A percentile compares a stretch with the other conserved stretches of the same genome.
phyloP scores from a whole-genome alignment of 179 eudicot species.

The Patellifolia procumbens region DNA sequence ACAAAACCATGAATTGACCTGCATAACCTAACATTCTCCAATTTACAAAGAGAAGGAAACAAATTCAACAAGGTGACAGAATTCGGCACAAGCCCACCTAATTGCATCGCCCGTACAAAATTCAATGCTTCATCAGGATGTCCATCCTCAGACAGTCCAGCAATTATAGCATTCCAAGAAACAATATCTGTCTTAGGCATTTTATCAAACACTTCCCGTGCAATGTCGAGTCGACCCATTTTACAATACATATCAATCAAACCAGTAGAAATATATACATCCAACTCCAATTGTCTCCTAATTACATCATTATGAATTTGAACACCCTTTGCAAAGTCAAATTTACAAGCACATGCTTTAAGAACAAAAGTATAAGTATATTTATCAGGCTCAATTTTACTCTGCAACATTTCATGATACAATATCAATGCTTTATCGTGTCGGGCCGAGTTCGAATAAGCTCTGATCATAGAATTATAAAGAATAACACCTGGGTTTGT shows the following conservation, averaged over 20 bases:
- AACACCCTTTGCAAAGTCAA: constrained; percentile 49
- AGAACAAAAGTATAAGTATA: constrained; percentile 65
- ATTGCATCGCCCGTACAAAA: constrained; percentile 48
- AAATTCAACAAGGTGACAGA: constrained; percentile 68
- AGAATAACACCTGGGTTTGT: constrained; percentile 50
- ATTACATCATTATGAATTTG: constrained; percentile 46
- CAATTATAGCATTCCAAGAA: constrained; percentile 69
- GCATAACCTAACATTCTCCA: constrained; percentile 43
- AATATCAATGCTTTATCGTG: constrained; percentile 40
- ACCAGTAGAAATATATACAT: constrained; percentile 60
- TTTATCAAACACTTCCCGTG: constrained; percentile 60
- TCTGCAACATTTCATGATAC: constrained; percentile 46
- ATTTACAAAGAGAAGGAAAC: constrained; percentile 62
- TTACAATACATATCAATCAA: constrained; percentile 70
- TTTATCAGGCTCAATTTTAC: constrained; percentile 49
- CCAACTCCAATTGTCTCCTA: constrained; percentile 37
- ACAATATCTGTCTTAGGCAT: constrained; percentile 63
- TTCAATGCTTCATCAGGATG: constrained; percentile 37
- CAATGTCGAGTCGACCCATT: constrained; percentile 44
- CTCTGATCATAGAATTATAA: constrained; percentile 70
- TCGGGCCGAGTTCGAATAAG: constrained; percentile 41
- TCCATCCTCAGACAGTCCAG: constrained; percentile 51
- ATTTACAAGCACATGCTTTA: constrained; percentile 58
- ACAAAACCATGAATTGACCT: constrained; percentile 58
- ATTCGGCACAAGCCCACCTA: constrained; percentile 46